phyloP scores from a whole-genome alignment of 2,329 filamentous ascomycete genomes.

The Dactylonectria macrodidyma region DNA sequence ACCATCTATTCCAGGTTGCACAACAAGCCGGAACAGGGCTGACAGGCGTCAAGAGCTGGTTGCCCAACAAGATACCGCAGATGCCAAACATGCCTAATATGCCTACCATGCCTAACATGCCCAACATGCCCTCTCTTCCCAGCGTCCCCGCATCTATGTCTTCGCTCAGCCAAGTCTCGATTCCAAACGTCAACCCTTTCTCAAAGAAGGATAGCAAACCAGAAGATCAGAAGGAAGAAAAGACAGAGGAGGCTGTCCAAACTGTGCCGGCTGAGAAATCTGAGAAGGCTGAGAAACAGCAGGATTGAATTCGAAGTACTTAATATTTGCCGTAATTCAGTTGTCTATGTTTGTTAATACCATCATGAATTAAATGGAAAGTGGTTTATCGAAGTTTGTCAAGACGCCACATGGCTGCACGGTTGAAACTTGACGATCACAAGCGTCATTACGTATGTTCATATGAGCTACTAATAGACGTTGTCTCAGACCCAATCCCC shows the following conservation, averaged over 20 bases:
- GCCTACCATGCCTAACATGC: conserved; percentile 43
- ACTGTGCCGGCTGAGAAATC: neutral
- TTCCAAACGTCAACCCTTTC: conserved; percentile 48
- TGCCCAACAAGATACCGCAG: conserved; percentile 58
- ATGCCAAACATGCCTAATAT: conserved; percentile 52
- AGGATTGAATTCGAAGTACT: neutral
- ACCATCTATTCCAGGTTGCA: conserved; percentile 65
- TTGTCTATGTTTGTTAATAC: neutral
- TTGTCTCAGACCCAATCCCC: no score
- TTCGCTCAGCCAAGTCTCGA: conserved; percentile 4
- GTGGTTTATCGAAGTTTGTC: no score
- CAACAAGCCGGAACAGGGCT: conserved; percentile 62
- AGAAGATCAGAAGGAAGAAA: conserved; percentile 25
- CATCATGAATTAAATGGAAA: no score
- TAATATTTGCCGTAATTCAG: neutral
- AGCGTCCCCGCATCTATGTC: conserved; percentile 18
- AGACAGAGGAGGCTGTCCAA: neutral
- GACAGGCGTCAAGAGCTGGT: conserved; percentile 57
- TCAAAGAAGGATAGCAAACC: conserved; percentile 40
- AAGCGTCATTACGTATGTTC: no score
- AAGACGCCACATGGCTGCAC: no score
- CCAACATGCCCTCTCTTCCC: conserved; percentile 47
- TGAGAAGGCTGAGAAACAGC: neutral
- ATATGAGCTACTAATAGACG: no score
- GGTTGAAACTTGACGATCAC: no score